Conservation (phyloP, 2,329 filamentous ascomycete genomes). For the Alternaria postmessia region DNA sequence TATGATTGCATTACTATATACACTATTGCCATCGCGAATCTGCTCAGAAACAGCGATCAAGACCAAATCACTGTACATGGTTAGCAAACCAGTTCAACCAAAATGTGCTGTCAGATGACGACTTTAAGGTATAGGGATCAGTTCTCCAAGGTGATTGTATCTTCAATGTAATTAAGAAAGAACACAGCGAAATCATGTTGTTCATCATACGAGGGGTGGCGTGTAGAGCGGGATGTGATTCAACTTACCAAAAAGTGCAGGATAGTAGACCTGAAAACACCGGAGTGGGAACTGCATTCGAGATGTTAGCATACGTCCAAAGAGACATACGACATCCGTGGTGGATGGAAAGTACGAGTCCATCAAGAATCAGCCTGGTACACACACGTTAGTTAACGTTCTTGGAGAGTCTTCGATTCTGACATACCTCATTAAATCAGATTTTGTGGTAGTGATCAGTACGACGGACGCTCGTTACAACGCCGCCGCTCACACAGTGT, state of each 20-base stretch:
- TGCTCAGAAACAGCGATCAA: not conserved
- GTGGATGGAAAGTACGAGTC: slow-evolving; percentile 28
- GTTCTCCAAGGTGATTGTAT: slow-evolving; percentile 72
- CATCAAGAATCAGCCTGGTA: slow-evolving; percentile 51
- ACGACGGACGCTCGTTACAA: slow-evolving; percentile 58
- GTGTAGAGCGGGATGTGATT: slow-evolving; percentile 1
- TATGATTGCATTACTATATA: slow-evolving; percentile 12
- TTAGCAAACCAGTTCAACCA: slow-evolving; percentile 14
- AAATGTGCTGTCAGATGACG: not conserved
- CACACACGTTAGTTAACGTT: slow-evolving; percentile 30
- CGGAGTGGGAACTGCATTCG: slow-evolving; percentile 11
- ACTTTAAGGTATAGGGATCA: slow-evolving; percentile 51
- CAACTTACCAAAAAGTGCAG: slow-evolving; percentile 26
- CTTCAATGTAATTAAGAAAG: slow-evolving; percentile 69
- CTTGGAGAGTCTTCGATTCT: not conserved
- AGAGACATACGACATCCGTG: slow-evolving; percentile 15
- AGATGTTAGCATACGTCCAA: slow-evolving; percentile 34
- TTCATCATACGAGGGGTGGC: slow-evolving; percentile 62
- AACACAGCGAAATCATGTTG: slow-evolving; percentile 67
- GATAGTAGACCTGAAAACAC: not conserved
- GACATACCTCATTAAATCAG: slow-evolving; percentile 73
- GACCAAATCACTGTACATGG: slow-evolving; percentile 6
- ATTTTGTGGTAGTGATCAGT: slow-evolving; percentile 71
- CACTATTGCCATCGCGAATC: slow-evolving; percentile 1
- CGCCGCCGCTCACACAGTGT: slow-evolving; percentile 71